Evolutionary conservation across 2,329 filamentous ascomycete genomes (phyloP).

Genomic region (Penicillium sp.): DNA sequence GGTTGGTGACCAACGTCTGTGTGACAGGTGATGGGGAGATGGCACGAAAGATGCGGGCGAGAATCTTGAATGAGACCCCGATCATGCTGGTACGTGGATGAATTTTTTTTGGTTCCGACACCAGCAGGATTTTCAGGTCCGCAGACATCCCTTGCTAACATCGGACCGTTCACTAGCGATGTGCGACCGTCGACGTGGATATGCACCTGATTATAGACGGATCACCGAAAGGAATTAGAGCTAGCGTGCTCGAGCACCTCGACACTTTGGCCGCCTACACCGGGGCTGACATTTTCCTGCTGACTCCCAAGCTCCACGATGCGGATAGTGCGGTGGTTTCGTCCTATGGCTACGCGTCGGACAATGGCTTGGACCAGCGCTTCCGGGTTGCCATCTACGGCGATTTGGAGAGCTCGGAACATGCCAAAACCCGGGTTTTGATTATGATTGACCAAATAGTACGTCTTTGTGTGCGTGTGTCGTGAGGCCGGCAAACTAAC

Average conservation of each 20-base stretch:
- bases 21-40: slow-evolving; percentile 84
- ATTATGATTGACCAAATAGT: slow-evolving; percentile 97
- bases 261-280: slow-evolving; percentile 85
- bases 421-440: slow-evolving; percentile 91
- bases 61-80: slow-evolving; percentile 86
- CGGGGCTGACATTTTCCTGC: slow-evolving; percentile 92
- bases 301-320: slow-evolving; percentile 81
- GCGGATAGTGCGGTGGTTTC: slow-evolving; percentile 73
- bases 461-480: slow-evolving; percentile 30
- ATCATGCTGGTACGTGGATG: slow-evolving; percentile 75
- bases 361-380: slow-evolving; percentile 80
- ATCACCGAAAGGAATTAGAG: slow-evolving; percentile 65
- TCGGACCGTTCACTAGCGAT: slow-evolving; percentile 60
- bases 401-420: slow-evolving; percentile 90
- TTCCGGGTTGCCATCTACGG: slow-evolving; percentile 93
- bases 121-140: slow-evolving; percentile 7
- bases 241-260: slow-evolving; percentile 76
- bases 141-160: slow-evolving; percentile 22
- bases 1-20: slow-evolving; percentile 80
- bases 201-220: slow-evolving; percentile 84
- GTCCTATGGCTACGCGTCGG: slow-evolving; percentile 72
- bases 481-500: slow-evolving; percentile 22
- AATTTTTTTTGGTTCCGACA: slow-evolving; percentile 17
- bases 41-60: slow-evolving; percentile 85
- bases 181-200: slow-evolving; percentile 90